Evolutionary conservation across 2,329 filamentous ascomycete species (phyloP), one percentile per base, ranked within the genome.

Genomic region (Nemania sp.): DNA sequence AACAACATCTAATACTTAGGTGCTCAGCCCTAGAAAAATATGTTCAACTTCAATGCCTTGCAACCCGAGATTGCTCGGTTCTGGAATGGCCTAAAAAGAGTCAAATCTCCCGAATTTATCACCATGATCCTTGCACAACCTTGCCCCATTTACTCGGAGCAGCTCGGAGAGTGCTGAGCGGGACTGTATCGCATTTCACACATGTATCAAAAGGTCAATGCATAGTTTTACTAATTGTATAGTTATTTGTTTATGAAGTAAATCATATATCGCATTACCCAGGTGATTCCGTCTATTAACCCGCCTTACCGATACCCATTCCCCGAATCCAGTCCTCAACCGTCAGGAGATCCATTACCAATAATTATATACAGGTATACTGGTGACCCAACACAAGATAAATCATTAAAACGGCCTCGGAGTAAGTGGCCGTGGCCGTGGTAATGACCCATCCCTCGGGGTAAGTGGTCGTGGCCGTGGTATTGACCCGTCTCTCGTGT

Each of bases 401-500:
- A 30, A 12, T 9, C 19, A 43, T 48, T n/a, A 39, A 22, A 56
- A 57, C 17, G 61, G 59, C 46, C 53, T 53, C 12, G 57, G 57
- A 45, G 39, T 57, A 44, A 45, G 40, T 7, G 54, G 52, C 19
- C 54, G 57, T 31, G 48, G 49, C 20, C 41, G 47, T 14, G 54
- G 17, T 53, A 58, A 41, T 17, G 57, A 45, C 17, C 50, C 42
- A 48, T 57, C 57, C 11, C 44, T 53, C n/a, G n/a, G n/a, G n/a
- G n/a, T n/a, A n/a, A n/a, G n/a, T n/a, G n/a, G n/a, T 20, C 57
- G 57, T 34, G 47, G 49, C 23, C 44, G 46, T 11, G 54, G 15
- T 52, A 60, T 43, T n/a, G 57, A 44, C 15, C 49, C 41, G 43
- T 56, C 56, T 7, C 42, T 52, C n/a, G n/a, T n/a, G n/a, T n/a